Evolutionary conservation across 176 grass and related monocot genomes (phyloP), one percentile per base, ranked within the genome.

Genomic region (Lolium rigidum): DNA sequence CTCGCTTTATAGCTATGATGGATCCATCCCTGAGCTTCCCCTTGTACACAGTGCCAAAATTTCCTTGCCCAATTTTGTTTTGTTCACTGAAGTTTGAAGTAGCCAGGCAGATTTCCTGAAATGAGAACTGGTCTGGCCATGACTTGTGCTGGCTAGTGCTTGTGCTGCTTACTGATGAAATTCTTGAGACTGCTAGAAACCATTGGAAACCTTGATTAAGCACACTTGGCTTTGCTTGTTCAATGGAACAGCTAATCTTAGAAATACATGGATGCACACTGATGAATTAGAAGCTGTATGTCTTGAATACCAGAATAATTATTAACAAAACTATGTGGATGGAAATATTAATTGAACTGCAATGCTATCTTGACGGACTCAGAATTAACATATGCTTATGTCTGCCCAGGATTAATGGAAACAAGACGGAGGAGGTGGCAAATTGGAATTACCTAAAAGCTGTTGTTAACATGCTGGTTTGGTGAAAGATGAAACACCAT

Each of bases 61-160:
- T 92, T 84, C 93, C 93, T 88, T 91, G 67, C 77, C 96, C 96
- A 78, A 98, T 95, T 95, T 72, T 89, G 82, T 94, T 92, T 84
- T 84, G 84, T 72, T 81, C 79, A 60, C 87, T 90, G 84, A 98
- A 98, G 83, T 94, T 95, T 80, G 81, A 80, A 90, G 96, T 98
- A 58, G 93, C 93, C 50, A 78, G 83, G 74, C 87, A 90, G 71
- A 95, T 86, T 52, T 94, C 90, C 47, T 84, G 85, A 51, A 91
- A 88, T 18, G 96, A 89, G 75, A 92, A 95, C 26, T 87, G 77
- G 70, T 84, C 82, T 61, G 86, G 89, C 80, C 76, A 52, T 63
- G 86, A 51, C 38, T 82, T 88, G 73, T 14, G 90, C 87, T 68
- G 83, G 47, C 80, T 83, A 75, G 77, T 90, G 84, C 86, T 94